Evolutionary conservation across 495 filamentous ascomycete genomes (phyloP), one percentile per base, ranked within the genome.

Genomic region (Amniculicola lignicola): DNA sequence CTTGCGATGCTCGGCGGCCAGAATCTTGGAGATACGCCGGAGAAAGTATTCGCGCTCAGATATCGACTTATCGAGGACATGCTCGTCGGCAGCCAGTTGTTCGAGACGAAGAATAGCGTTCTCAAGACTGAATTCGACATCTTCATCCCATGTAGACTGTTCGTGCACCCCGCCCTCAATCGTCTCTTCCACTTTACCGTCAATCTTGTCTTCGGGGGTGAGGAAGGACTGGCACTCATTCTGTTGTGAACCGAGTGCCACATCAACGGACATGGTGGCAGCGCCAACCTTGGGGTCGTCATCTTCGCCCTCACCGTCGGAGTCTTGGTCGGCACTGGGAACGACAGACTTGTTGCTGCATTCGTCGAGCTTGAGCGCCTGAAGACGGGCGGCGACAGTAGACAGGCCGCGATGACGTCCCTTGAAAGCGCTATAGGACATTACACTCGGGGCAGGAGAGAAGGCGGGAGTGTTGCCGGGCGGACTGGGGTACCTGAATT

Each of bases 391-490:
- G 14, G 47, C 55, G 22, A 59, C 35, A 7, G 16, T 22, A 25
- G 29, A 39, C 1, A 59, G 19, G 11, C 55, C 55, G 28, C 55
- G 55, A 14, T 40, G 41, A 7, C 55, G 53, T 9, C 4, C 24
- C 21, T 21, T 6, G 6, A 10, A 6, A 18, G n/a, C n/a, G 16
- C 6, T 16, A 28, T 28, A 40, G 43, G 15, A 46, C 9, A 40
- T 11, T 41, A 47, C 40, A 18, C 46, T 51, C 2, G 47, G 48
- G 12, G 54, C 40, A 4, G 51, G 58, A 2, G 53, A 55, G n/a
- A 48, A 39, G 16, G 31, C 45, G 6, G 63, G 63, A 14, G 49
- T 62, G 54, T 63, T 63, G 50, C 54, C 28, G 1, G 64, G 64
- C 14, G 63, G 59, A 25, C 42, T 49, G n/a, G 63, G 63, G 35